A percentile compares a stretch with the other conserved stretches of the same genome.
These are phyloP conservation scores for Lipomyces sp. DNA, from an alignment of 805 yeast species.

Conservation along the genomic window DNA sequence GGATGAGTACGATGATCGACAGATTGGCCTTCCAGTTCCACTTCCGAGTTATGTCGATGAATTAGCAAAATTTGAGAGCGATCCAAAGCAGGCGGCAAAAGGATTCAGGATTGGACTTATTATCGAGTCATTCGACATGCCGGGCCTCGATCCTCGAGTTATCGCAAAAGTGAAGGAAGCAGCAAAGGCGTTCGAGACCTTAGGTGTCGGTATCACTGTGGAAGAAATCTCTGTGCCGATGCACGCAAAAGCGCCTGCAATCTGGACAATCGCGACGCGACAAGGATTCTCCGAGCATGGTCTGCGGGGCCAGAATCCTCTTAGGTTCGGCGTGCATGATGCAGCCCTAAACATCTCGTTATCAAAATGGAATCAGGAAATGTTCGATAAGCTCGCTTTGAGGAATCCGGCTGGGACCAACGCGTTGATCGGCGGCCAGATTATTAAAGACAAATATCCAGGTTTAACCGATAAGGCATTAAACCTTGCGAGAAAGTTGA, in stretches of 20 bases:
- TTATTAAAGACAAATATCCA: conserved; percentile 45
- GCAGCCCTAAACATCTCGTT: conserved; percentile 16
- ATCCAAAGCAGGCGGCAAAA: conserved; percentile 39
- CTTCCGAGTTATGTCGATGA: conserved; percentile 39
- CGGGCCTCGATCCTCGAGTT: conserved; percentile 45
- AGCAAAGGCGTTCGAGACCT: conserved; percentile 41
- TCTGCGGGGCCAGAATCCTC: conserved; percentile 29
- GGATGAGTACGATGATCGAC: conserved; percentile 48
- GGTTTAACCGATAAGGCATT: conserved; percentile 46
- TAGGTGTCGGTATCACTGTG: conserved; percentile 49
- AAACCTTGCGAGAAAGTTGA: conserved; percentile 46
- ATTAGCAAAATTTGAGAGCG: conserved; percentile 12
- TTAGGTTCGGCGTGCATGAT: conserved; percentile 34
- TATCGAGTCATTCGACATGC: conserved; percentile 47
- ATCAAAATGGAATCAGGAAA: conserved; percentile 32
- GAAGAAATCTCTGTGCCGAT: conserved; percentile 48
- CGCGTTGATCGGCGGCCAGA: conserved; percentile 43
- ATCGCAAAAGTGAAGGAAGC: conserved; percentile 43
- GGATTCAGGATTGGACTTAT: conserved; percentile 47
- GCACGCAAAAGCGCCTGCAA: conserved; percentile 48
- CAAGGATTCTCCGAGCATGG: conserved; percentile 36
- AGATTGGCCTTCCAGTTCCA: conserved; percentile 40
- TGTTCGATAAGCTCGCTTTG: conserved; percentile 30
- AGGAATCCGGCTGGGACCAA: conserved; percentile 34
- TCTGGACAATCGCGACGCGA: conserved; percentile 46